Conservation (phyloP, 768 basidiomycete genomes). For the Amylocystis lapponica region DNA sequence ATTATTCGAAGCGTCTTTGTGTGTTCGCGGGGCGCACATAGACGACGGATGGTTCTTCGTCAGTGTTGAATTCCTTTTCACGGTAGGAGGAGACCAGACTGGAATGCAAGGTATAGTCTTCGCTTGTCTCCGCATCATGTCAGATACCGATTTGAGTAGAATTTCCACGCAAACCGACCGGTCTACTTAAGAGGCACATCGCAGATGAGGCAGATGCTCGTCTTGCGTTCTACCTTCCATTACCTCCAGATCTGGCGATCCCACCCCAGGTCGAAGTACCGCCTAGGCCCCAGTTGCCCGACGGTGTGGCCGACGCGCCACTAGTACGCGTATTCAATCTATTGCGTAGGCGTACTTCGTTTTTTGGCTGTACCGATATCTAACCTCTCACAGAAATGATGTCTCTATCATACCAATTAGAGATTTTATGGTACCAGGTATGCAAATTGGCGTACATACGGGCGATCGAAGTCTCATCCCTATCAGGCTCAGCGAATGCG, state of each 20-base stretch:
- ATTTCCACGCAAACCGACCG: slow-evolving; percentile 65
- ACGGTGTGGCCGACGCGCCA: slow-evolving; percentile 70
- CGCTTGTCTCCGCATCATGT: background rate
- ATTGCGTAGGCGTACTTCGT: slow-evolving; percentile 54
- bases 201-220: slow-evolving; percentile 68
- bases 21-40: slow-evolving; percentile 61
- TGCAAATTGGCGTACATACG: background rate
- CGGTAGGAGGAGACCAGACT: slow-evolving; percentile 66
- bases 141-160: no score
- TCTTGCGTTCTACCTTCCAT: slow-evolving; percentile 55
- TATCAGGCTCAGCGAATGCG: slow-evolving; percentile 67
- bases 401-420: slow-evolving; percentile 88
- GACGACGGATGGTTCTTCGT: slow-evolving; percentile 86
- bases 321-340: slow-evolving; percentile 84
- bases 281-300: slow-evolving; percentile 46
- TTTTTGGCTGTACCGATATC: slow-evolving; percentile 3
- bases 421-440: slow-evolving; percentile 78
- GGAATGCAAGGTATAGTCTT: slow-evolving; percentile 55
- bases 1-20: slow-evolving; percentile 70
- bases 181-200: slow-evolving; percentile 59
- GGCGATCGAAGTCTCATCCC: background rate
- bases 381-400: slow-evolving; percentile 61
- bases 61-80: slow-evolving; percentile 67
- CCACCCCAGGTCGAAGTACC: slow-evolving; percentile 38
- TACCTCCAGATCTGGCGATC: slow-evolving; percentile 35